phyloP scores from a whole-genome alignment of 345 rosid species.

The Salix koriyanagi region DNA sequence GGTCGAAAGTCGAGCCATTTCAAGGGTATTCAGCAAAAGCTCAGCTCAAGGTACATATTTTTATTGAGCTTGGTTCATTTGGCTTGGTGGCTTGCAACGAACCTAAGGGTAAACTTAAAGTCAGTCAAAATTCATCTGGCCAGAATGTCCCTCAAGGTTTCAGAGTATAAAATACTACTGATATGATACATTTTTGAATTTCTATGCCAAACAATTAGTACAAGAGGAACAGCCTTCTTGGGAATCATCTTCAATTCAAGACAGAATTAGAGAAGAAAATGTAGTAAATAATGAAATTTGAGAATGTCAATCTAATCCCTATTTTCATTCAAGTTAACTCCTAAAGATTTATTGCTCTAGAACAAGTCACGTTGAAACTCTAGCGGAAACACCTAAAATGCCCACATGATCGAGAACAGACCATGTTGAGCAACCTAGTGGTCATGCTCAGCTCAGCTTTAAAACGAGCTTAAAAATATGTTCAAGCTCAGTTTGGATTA shows the following conservation, averaged over 20 bases:
- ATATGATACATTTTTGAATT: neutral
- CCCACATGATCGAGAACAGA: neutral
- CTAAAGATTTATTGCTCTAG: neutral
- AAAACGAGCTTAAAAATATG: neutral
- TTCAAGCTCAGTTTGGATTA: neutral
- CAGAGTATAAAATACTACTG: neutral
- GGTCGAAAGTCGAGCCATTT: neutral
- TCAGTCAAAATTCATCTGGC: neutral
- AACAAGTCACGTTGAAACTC: neutral
- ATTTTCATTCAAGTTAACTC: neutral
- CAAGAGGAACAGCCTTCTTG: neutral
- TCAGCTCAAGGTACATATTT: neutral
- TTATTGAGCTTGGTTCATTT: neutral
- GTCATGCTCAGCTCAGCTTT: neutral
- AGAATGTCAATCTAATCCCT: neutral
- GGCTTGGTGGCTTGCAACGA: neutral
- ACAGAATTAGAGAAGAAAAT: neutral
- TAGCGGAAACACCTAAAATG: neutral
- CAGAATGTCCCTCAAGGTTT: neutral
- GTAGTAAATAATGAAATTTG: neutral
- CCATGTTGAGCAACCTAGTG: neutral
- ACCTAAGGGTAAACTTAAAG: neutral
- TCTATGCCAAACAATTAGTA: neutral
- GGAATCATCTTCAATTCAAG: neutral
- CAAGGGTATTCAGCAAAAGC: neutral